Conservation (phyloP, 1,284 basidiomycete species). For the Moniliophthora roreri region DNA sequence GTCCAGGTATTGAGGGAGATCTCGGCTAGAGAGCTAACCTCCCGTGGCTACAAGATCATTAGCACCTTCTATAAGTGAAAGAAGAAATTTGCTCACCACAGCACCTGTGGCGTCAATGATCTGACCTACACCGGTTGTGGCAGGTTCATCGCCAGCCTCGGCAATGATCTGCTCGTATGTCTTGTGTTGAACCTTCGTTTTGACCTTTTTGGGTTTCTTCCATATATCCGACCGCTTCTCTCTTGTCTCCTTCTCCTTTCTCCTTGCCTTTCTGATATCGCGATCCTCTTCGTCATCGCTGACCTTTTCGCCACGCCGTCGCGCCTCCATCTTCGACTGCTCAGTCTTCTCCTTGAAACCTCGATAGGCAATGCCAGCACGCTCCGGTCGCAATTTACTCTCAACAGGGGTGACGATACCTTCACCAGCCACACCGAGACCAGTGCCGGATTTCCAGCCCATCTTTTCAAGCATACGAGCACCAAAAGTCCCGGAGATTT, state of each 20-base stretch:
- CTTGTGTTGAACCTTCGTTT: slow-evolving; percentile 87
- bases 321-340: slow-evolving; percentile 84
- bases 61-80: slow-evolving; percentile 10
- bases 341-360: slow-evolving; percentile 88
- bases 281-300: slow-evolving; percentile 73
- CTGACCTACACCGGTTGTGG: slow-evolving; percentile 65
- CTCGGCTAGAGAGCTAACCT: slow-evolving; percentile 81
- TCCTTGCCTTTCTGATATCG: slow-evolving; percentile 43
- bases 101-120: slow-evolving; percentile 95
- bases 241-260: slow-evolving; percentile 53
- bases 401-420: slow-evolving; percentile 91
- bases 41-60: slow-evolving; percentile 57
- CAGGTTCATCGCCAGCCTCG: slow-evolving; percentile 69
- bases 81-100: slow-evolving; percentile 54
- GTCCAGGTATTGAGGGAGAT: slow-evolving; percentile 81
- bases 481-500: slow-evolving; percentile 76
- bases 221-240: slow-evolving; percentile 69
- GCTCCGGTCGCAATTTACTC: slow-evolving; percentile 77
- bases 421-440: slow-evolving; percentile 76
- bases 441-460: slow-evolving; percentile 88
- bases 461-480: slow-evolving; percentile 90
- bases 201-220: slow-evolving; percentile 83
- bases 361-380: slow-evolving; percentile 84
- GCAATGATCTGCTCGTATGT: slow-evolving; percentile 93
- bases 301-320: slow-evolving; percentile 68